Evolutionary conservation across 2,329 filamentous ascomycete species (phyloP).

Genomic region (Plenodomus lindquistii): DNA sequence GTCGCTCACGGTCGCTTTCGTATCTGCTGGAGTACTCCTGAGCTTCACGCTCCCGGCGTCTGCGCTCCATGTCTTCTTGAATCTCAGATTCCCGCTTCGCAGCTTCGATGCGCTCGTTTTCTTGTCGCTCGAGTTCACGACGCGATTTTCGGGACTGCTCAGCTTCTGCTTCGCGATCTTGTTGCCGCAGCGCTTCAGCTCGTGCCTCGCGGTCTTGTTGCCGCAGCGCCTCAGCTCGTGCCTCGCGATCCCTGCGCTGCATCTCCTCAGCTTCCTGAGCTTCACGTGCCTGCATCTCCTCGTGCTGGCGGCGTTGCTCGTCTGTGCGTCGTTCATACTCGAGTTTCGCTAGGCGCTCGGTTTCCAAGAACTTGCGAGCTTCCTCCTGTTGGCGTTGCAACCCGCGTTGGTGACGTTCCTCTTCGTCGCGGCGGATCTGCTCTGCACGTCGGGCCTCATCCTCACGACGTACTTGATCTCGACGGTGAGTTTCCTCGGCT

Average conservation of each 20-base stretch:
- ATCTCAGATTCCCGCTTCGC: slow-evolving; percentile 36
- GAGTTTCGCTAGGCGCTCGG: slow-evolving; percentile 31
- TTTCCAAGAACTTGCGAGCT: slow-evolving; percentile 30
- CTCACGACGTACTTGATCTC: slow-evolving; percentile 12
- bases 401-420: slow-evolving; percentile 21
- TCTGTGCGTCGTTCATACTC: slow-evolving; percentile 31
- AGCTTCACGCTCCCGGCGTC: slow-evolving; percentile 30
- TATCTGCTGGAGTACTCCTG: slow-evolving; percentile 28
- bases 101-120: slow-evolving; percentile 28
- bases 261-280: slow-evolving; percentile 33
- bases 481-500: slow-evolving; percentile 13
- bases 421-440: slow-evolving; percentile 1
- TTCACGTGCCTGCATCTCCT: slow-evolving; percentile 32
- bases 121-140: slow-evolving; percentile 33
- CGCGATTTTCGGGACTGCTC: slow-evolving; percentile 29
- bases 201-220: slow-evolving; percentile 31
- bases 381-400: slow-evolving; percentile 36
- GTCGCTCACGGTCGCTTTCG: slow-evolving; percentile 26
- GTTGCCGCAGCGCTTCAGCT: slow-evolving; percentile 33
- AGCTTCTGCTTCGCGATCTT: slow-evolving; percentile 25
- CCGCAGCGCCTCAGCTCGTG: slow-evolving; percentile 32
- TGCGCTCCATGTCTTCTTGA: slow-evolving; percentile 28
- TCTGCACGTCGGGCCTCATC: slow-evolving; percentile 23
- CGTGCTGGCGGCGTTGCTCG: slow-evolving; percentile 30
- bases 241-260: slow-evolving; percentile 33